Percentiles rank a stretch among this genome's conserved stretches.
Evolutionary conservation across 1,284 basidiomycete genomes (phyloP).

Genomic region (Cystobasidium pallidum): DNA sequence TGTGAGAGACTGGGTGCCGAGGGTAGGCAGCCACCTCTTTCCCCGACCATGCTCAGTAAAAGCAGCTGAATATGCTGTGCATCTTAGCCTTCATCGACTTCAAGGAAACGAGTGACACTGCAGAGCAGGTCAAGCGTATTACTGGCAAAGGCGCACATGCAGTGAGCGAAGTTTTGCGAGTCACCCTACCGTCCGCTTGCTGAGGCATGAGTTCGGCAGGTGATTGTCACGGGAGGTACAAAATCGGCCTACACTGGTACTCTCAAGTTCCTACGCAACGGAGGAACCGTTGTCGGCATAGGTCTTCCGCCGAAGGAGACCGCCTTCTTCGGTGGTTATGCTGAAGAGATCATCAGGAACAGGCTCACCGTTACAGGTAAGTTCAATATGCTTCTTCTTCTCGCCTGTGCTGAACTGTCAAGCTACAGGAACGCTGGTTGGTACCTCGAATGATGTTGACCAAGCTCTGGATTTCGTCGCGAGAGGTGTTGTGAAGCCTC

Average conservation of each 20-base stretch:
- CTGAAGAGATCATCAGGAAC: constrained; percentile 53
- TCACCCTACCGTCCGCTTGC: too few relatives aligned
- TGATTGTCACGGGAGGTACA: constrained; percentile 46
- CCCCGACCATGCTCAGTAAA: neutral
- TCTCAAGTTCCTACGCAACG: constrained; percentile 49
- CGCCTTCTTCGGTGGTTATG: constrained; percentile 53
- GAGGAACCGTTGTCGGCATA: constrained; percentile 50
- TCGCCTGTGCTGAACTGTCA: neutral
- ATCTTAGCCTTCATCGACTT: constrained; percentile 50
- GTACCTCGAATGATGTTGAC: constrained; percentile 54
- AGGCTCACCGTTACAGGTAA: constrained; percentile 51
- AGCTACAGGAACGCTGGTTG: constrained; percentile 53
- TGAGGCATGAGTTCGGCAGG: constrained; percentile 21
- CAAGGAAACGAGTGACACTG: constrained; percentile 29
- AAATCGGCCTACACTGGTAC: constrained; percentile 49
- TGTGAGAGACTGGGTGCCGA: constrained; percentile 44
- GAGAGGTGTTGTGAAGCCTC: constrained; percentile 46
- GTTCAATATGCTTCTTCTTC: neutral
- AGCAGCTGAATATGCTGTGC: neutral
- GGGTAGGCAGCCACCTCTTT: neutral
- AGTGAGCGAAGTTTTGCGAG: neutral
- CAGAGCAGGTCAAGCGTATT: constrained; percentile 22
- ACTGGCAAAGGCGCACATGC: constrained; percentile 42
- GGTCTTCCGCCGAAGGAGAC: constrained; percentile 50
- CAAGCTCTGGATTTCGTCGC: constrained; percentile 56